Evolutionary conservation across 805 yeast genomes (phyloP).

Genomic region (Suhomyces faveliae): DNA sequence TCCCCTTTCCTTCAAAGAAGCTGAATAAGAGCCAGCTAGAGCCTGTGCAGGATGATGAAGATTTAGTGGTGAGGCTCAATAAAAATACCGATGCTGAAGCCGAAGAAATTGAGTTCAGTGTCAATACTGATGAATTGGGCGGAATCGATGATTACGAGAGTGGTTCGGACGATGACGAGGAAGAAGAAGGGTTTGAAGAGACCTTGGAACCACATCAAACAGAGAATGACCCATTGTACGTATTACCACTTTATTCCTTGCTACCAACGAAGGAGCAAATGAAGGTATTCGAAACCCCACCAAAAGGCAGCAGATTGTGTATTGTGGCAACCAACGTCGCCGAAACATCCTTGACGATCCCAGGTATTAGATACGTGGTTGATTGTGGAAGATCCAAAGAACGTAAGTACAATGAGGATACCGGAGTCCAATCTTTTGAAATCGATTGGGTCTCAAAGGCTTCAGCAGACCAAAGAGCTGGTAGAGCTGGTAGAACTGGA

Average conservation of each 20-base stretch:
- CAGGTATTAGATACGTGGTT: conserved; percentile 90
- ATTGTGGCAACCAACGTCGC: conserved; percentile 97
- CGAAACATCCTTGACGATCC: conserved; percentile 95
- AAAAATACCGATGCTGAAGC: conserved; percentile 73
- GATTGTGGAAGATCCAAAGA: conserved; percentile 95
- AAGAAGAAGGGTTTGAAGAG: conserved; percentile 73
- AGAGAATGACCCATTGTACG: conserved; percentile 76
- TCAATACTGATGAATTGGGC: conserved; percentile 40
- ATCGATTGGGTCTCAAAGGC: conserved; percentile 94
- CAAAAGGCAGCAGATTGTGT: conserved; percentile 81
- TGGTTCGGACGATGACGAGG: conserved; percentile 51
- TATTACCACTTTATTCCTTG: conserved; percentile 87
- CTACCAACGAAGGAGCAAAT: conserved; percentile 94
- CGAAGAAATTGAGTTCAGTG: conserved; percentile 82
- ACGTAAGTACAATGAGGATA: conserved; percentile 72
- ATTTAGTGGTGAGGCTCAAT: conserved; percentile 41
- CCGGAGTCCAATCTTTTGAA: conserved; percentile 91
- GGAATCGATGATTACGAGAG: conserved; percentile 49
- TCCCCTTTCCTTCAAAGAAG: conserved; percentile 48
- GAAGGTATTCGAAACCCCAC: conserved; percentile 86
- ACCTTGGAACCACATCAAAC: conserved; percentile 67
- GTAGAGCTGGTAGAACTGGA: conserved; percentile 98
- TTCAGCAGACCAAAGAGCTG: conserved; percentile 90
- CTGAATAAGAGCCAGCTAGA: conserved; percentile 9
- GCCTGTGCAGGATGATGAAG: conserved; percentile 22